phyloP scores from a whole-genome alignment of 192 early-diverging fungal species.

The Podila horticola region DNA sequence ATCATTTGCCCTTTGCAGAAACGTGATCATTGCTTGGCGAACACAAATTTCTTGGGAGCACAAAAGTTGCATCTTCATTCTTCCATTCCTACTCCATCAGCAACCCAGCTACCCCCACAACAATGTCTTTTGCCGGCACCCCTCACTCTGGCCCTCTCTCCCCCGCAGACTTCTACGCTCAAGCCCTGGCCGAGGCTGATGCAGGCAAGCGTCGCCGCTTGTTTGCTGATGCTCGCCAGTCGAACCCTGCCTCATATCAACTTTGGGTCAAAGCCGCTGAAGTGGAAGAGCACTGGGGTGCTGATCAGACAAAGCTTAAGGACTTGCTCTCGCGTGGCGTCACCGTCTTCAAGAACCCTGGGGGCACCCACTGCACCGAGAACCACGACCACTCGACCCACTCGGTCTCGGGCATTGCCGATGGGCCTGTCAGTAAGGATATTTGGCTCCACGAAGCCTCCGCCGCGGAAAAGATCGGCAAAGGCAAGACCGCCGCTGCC shows the following conservation, averaged over 20 bases:
- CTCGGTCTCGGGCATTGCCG: conserved; percentile 10
- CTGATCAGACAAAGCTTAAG: conserved; percentile 43
- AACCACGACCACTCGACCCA: conserved; percentile 42
- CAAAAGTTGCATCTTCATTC: neutral
- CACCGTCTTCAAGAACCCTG: conserved; percentile 50
- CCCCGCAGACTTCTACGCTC: conserved; percentile 21
- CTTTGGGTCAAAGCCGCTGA: conserved; percentile 52
- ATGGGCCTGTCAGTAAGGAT: conserved; percentile 15
- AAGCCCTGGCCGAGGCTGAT: conserved; percentile 31
- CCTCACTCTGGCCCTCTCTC: conserved; percentile 33
- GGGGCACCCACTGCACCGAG: conserved; percentile 23
- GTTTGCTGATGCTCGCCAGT: conserved; percentile 47
- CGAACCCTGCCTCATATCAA: conserved; percentile 37
- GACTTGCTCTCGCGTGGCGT: conserved; percentile 29
- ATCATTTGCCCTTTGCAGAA: no score
- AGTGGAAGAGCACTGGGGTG: conserved; percentile 49
- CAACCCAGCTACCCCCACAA: neutral
- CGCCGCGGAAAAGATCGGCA: conserved; percentile 15
- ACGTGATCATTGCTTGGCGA: neutral
- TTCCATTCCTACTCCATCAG: neutral
- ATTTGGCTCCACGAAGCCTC: conserved; percentile 35
- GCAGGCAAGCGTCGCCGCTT: conserved; percentile 48
- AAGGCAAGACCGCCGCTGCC: conserved; percentile 39
- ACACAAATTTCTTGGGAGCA: neutral
- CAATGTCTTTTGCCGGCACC: conserved; percentile 39